phyloP scores from a whole-genome alignment of 2,329 filamentous ascomycete species.

The Catunica adiposa region DNA sequence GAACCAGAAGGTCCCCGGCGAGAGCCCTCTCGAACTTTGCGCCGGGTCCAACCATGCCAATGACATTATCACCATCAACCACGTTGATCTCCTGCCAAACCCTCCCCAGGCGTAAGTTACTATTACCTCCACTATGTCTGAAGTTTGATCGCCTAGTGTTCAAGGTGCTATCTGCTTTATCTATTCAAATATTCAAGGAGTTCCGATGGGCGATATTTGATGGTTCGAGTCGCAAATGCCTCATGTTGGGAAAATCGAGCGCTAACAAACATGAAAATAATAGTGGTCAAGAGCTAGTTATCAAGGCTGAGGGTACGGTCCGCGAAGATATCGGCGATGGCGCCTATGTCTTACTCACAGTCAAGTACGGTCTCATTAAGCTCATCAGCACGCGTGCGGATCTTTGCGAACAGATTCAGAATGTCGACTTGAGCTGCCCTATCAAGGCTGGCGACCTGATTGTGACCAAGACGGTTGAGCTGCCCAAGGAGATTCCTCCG shows the following conservation, averaged over 20 bases:
- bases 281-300: constrained; percentile 62
- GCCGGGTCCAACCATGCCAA: constrained; percentile 38
- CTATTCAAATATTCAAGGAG: not conserved
- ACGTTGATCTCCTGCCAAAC: constrained; percentile 70
- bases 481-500: constrained; percentile 75
- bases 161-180: too few relatives aligned
- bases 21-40: constrained; percentile 76
- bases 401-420: constrained; percentile 74
- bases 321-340: constrained; percentile 56
- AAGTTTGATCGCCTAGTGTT: too few relatives aligned
- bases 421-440: constrained; percentile 80
- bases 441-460: constrained; percentile 60
- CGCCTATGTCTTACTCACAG: constrained; percentile 64
- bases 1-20: constrained; percentile 55
- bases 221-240: too few relatives aligned
- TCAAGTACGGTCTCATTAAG: constrained; percentile 89
- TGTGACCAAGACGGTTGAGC: constrained; percentile 65
- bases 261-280: constrained; percentile 17
- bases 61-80: constrained; percentile 60
- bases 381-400: constrained; percentile 68
- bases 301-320: constrained; percentile 64
- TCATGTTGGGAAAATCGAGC: not conserved
- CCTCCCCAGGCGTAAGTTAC: constrained; percentile 64
- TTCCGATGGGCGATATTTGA: too few relatives aligned
- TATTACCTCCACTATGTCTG: not conserved